Evolutionary conservation across 2,329 filamentous ascomycete genomes (phyloP), one percentile per base, ranked within the genome.

Genomic region (Zarea fungicola): DNA sequence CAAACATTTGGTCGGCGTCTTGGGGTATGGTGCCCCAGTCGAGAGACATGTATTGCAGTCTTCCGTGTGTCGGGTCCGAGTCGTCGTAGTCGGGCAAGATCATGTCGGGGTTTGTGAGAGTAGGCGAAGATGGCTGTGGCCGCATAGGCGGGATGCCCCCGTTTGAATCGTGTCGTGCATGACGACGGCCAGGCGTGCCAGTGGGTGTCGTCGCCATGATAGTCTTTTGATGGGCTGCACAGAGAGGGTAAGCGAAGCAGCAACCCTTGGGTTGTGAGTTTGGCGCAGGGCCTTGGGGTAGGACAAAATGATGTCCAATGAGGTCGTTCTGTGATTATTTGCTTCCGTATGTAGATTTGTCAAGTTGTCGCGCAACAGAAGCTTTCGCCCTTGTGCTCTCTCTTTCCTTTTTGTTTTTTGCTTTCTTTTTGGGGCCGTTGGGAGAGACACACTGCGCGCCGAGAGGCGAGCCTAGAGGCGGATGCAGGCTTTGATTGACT

Each of bases 91-190:
- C 83, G 52, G 91, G 91, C 45, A 96, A 73, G 60, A 96, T 95
- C 89, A 96, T 91, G 65, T 95, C 91, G 45, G 90, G 89, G 66
- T 96, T 95, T 49, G 89, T 95, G 60, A 96, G 73, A 3, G 91
- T 95, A 40, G 91, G 91, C 52, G 89, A 95, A 11, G 81, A 82
- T 55, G 86, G 83, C 50, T 75, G 67, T 37, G 74, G 62, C 16
- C 71, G 66, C 57, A 77, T 75, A 34, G 45, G 22, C 29, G 66
- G 62, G 54, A 64, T 52, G 40, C 59, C 54, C 49, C 53, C 58
- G 49, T 43, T 55, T 49, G 55, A 58, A 49, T 62, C 59, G 45
- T 63, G 62, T 50, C 59, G 57, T 54, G 56, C 52, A 49, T 64
- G 56, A 51, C 56, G 59, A 56, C 56, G 56, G 47, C 56, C 57